These are phyloP conservation scores for Pestalotiopsis sp. DNA, from an alignment of 2,329 filamentous ascomycete genomes.

Conservation along the genomic window DNA sequence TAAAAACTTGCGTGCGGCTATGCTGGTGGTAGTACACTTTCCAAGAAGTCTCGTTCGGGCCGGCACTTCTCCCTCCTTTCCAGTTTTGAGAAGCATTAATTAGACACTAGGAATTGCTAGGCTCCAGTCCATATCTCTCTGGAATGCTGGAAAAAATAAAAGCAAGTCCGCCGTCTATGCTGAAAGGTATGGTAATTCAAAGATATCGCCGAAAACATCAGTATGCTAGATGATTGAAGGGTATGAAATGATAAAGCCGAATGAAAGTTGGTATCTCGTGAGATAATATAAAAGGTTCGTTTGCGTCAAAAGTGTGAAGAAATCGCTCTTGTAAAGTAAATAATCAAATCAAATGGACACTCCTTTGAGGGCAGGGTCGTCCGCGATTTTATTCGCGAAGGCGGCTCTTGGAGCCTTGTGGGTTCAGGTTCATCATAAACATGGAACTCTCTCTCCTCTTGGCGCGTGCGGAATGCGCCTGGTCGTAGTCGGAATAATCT, in stretches of 20 bases:
- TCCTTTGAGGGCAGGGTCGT: not conserved
- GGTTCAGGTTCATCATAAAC: slow-evolving; percentile 52
- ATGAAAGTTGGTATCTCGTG: slow-evolving; percentile 8
- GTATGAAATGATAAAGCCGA: slow-evolving; percentile 3
- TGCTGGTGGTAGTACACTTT: not conserved
- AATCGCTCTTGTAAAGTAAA: not conserved
- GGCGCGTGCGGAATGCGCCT: slow-evolving; percentile 38
- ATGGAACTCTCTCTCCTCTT: slow-evolving; percentile 64
- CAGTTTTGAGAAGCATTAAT: not conserved
- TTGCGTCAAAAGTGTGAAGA: not conserved
- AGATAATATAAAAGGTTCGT: slow-evolving; percentile 10
- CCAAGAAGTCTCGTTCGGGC: not conserved
- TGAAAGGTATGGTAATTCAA: not conserved
- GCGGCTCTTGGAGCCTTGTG: slow-evolving; percentile 55
- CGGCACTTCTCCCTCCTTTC: not conserved
- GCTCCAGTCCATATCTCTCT: slow-evolving; percentile 8
- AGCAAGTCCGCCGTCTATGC: not conserved
- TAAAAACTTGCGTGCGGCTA: not conserved
- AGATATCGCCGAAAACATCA: not conserved
- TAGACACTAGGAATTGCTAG: slow-evolving; percentile 7
- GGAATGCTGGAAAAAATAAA: not conserved
- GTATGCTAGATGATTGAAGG: slow-evolving; percentile 9
- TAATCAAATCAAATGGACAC: not conserved
- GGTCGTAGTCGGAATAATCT: slow-evolving; percentile 38
- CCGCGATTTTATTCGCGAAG: slow-evolving; percentile 53